Percentiles rank a stretch among this genome's conserved stretches.
Evolutionary conservation across 2,329 filamentous ascomycete species (phyloP).

Genomic region (Parastagonospora avenae): DNA sequence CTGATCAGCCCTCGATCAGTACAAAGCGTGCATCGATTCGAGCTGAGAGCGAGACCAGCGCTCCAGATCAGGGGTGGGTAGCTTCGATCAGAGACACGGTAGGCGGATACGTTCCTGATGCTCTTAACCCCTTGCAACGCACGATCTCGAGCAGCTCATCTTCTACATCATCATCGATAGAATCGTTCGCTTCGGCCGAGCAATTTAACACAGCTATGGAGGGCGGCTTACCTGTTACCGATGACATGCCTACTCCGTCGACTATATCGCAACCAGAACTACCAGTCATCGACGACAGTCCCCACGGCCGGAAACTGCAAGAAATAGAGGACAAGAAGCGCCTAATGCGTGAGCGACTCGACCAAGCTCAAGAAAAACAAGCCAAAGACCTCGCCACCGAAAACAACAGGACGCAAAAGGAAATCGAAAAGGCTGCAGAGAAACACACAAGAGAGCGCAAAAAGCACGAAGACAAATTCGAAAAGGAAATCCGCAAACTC

Average conservation of each 20-base stretch:
- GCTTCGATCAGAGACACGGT: conserved; percentile 17
- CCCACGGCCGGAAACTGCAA: conserved; percentile 59
- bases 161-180: conserved; percentile 28
- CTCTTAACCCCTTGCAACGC: conserved; percentile 34
- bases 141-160: conserved; percentile 34
- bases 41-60: conserved; percentile 9
- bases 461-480: conserved; percentile 50
- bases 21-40: conserved; percentile 28
- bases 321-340: conserved; percentile 65
- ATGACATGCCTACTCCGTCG: conserved; percentile 32
- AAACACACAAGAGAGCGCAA: conserved; percentile 64
- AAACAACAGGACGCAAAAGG: conserved; percentile 50
- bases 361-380: conserved; percentile 61
- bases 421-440: conserved; percentile 65
- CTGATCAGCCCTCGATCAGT: conserved; percentile 30
- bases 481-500: conserved; percentile 62
- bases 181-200: conserved; percentile 51
- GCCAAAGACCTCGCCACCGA: conserved; percentile 34
- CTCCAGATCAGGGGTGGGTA: conserved; percentile 14
- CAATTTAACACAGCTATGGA: conserved; percentile 47
- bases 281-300: conserved; percentile 16
- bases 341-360: conserved; percentile 66
- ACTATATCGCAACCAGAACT: conserved; percentile 31
- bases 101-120: conserved; percentile 23
- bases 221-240: conserved; percentile 26